Evolutionary conservation across 148 eudicot genomes (phyloP).

Genomic region (Polygonum maritimum): DNA sequence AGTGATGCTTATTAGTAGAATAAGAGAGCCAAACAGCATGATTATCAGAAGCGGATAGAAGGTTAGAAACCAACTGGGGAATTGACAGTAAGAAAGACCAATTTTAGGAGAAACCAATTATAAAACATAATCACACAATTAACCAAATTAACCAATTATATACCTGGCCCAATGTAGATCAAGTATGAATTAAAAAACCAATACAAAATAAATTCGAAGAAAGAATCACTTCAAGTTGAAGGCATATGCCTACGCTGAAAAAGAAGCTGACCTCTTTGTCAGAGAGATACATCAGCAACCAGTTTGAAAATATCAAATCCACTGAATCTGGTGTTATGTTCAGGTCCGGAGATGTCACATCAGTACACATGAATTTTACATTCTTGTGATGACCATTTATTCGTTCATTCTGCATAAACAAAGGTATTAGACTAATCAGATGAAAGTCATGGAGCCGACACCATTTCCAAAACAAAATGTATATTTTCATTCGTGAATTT

Average conservation of each 20-base stretch:
- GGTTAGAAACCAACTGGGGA: neutral
- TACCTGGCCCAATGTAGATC: neutral
- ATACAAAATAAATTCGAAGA: neutral
- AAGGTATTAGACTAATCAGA: neutral
- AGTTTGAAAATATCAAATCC: constrained; percentile 88
- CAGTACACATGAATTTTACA: constrained; percentile 94
- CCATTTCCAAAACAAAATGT: neutral
- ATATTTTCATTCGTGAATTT: neutral
- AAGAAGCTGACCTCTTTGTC: constrained; percentile 62
- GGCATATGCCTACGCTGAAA: neutral
- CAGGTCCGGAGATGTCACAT: constrained; percentile 82
- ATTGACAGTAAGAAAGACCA: neutral
- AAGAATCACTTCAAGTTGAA: neutral
- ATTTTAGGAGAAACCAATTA: neutral
- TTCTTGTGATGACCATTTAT: constrained; percentile 72
- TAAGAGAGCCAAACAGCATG: neutral
- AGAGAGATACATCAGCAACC: constrained; percentile 98
- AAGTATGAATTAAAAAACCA: neutral
- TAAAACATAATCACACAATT: neutral
- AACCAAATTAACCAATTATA: neutral
- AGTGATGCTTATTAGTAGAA: neutral
- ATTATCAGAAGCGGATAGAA: neutral
- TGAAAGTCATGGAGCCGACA: neutral
- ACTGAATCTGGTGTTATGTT: constrained; percentile 54
- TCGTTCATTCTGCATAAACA: constrained; percentile 55